Evolutionary conservation across 2,329 filamentous ascomycete species (phyloP), one percentile per base, ranked within the genome.

Genomic region (Orbilia ellipsospora): DNA sequence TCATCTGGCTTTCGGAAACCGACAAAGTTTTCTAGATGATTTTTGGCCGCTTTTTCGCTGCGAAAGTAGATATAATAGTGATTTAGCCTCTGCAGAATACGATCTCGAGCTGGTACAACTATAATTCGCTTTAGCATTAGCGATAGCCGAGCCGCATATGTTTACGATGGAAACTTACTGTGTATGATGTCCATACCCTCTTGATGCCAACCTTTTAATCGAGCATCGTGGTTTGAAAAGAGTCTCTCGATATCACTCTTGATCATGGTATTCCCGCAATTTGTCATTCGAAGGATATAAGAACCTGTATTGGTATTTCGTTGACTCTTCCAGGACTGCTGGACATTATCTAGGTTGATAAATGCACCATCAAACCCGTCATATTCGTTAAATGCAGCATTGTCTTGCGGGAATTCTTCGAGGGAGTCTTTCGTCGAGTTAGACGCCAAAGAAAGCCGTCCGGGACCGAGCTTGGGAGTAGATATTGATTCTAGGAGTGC

Each of bases 241-340:
- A 74, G 45, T 26, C 70, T 74, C 7, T 64, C 57, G 20, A 74
- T 68, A 52, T 74, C 70, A 31, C 70, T 74, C 23, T 64, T 63
- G 20, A 74, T 59, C 70, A 74, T 74, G 5, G 70, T 74, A 1
- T 26, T 13, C 6, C 70, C 70, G 23, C 70, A 74, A 13, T 74
- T 74, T 1, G 52, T 40, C 5, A 74, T 18, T n/a, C 57, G 45
- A n/a, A 74, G 57, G 0, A 74, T 54, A 28, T 66, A 50, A 20
- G 54, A 62, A 7, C 42, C 28, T 13, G 60, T 44, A 12, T 45
- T 23, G 5, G 8, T 26, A 36, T 36, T 36, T 10, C 31, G 31
- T 23, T 63, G 56, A 4, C 36, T 57, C 16, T 42, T 16, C 66
- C 66, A 70, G 10, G 57, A n/a, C n/a, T 40, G 26, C 7, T 54